A percentile compares a stretch with the other conserved stretches of the same genome.
These are phyloP conservation scores for Bolboschoenus planiculmis DNA, from an alignment of 176 grass and related monocot species.

Conservation along the genomic window DNA sequence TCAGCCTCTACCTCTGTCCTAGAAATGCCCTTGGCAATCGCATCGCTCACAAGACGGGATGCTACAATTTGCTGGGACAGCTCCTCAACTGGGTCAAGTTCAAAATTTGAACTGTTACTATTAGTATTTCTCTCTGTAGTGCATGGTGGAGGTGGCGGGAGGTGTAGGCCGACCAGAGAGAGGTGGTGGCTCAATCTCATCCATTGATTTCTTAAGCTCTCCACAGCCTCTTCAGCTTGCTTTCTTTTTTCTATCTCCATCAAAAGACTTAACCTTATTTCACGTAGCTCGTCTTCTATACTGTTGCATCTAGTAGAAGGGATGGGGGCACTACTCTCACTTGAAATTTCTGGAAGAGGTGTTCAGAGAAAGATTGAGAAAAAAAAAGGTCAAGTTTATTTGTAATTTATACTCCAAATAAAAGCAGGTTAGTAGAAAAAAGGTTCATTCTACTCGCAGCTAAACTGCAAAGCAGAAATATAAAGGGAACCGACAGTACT, in stretches of 20 bases:
- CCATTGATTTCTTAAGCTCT: conserved; percentile 74
- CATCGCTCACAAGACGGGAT: conserved; percentile 58
- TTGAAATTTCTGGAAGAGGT: conserved; percentile 64
- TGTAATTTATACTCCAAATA: not conserved
- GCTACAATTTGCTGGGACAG: conserved; percentile 79
- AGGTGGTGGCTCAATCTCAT: conserved; percentile 59
- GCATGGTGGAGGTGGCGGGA: conserved; percentile 32
- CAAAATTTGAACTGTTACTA: conserved; percentile 28
- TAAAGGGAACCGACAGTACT: not conserved
- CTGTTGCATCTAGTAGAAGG: not conserved
- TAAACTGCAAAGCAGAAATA: not conserved
- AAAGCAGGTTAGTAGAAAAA: not conserved
- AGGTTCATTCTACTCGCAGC: not conserved
- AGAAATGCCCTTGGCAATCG: conserved; percentile 45
- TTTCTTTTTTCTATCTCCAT: conserved; percentile 82
- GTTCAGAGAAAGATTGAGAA: not conserved
- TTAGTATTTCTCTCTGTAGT: conserved; percentile 38
- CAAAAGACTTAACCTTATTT: conserved; percentile 70
- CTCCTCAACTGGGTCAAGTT: conserved; percentile 66
- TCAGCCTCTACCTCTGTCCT: conserved; percentile 60
- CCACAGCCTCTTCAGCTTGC: conserved; percentile 67
- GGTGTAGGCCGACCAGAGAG: conserved; percentile 47
- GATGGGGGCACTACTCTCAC: conserved; percentile 37
- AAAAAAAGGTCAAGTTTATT: not conserved
- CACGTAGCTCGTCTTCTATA: conserved; percentile 59